Evolutionary conservation across 106 monocot species (phyloP).

Genomic region (Phalaenopsis equestris): DNA sequence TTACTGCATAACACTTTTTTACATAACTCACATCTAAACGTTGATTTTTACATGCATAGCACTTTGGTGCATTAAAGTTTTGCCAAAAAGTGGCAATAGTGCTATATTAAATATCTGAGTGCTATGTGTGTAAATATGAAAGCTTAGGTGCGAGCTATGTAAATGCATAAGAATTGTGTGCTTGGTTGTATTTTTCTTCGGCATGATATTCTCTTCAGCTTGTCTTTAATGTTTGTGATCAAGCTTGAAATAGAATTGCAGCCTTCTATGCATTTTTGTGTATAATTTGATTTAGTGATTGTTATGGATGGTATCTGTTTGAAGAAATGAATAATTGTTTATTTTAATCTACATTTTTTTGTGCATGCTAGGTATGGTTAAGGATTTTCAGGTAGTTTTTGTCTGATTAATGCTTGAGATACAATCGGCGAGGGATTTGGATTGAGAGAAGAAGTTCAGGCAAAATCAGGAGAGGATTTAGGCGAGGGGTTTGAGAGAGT

Average conservation of each 20-base stretch:
- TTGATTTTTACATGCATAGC: no score
- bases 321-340: background rate
- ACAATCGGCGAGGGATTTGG: background rate
- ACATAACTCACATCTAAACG: no score
- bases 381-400: background rate
- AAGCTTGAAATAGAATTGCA: background rate
- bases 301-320: background rate
- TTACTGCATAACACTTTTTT: no score
- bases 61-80: no score
- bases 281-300: background rate
- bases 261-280: background rate
- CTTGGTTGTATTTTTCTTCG: background rate
- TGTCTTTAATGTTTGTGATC: background rate
- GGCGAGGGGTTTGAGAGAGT: no score
- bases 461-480: no score
- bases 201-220: background rate
- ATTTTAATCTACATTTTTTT: background rate
- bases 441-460: no score
- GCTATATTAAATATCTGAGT: no score
- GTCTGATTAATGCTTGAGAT: background rate
- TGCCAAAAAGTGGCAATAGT: no score
- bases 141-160: no score
- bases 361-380: background rate
- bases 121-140: no score
- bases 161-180: no score